A percentile compares a stretch with the other conserved stretches of the same genome.
These are phyloP conservation scores for Mycena belliarum DNA, from an alignment of 768 basidiomycete species.

Conservation along the genomic window DNA sequence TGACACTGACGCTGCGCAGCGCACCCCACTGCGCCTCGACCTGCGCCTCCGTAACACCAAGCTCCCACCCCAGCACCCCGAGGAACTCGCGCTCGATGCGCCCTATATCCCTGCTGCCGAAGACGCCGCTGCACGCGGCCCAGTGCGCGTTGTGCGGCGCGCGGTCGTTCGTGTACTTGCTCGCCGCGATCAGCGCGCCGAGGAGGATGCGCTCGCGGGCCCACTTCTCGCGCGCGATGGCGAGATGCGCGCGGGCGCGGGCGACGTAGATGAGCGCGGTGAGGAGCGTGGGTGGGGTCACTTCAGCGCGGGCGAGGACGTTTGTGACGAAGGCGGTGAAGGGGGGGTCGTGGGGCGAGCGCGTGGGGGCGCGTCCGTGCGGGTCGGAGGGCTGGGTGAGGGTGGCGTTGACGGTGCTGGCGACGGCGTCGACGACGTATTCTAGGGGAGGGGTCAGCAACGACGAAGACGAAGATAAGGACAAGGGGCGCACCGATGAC, in stretches of 20 bases:
- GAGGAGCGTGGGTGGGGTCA: no score
- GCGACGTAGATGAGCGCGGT: no score
- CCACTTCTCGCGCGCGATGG: no score
- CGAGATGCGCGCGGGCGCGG: no score
- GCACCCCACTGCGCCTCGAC: conserved; percentile 1
- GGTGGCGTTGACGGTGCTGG: conserved; percentile 40
- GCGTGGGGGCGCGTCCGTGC: conserved; percentile 48
- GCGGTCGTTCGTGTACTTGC: not conserved
- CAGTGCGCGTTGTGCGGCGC: not conserved
- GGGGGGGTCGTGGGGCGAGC: not conserved
- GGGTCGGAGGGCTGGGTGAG: conserved; percentile 33
- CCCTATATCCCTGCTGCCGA: no score
- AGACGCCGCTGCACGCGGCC: no score
- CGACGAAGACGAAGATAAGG: not conserved
- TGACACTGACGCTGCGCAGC: no score
- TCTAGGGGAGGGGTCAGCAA: conserved; percentile 29
- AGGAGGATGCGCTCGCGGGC: not conserved
- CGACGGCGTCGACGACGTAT: conserved; percentile 43
- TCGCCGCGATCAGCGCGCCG: not conserved
- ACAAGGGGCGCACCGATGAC: conserved; percentile 41
- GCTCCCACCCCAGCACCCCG: no score
- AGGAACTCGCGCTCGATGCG: no score
- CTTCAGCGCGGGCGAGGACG: no score
- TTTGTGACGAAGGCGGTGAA: conserved; percentile 1
- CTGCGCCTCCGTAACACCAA: not conserved